A percentile compares a stretch with the other conserved stretches of the same genome.
phyloP scores from a whole-genome alignment of 495 filamentous ascomycete genomes.

The Neurospora sp. region DNA sequence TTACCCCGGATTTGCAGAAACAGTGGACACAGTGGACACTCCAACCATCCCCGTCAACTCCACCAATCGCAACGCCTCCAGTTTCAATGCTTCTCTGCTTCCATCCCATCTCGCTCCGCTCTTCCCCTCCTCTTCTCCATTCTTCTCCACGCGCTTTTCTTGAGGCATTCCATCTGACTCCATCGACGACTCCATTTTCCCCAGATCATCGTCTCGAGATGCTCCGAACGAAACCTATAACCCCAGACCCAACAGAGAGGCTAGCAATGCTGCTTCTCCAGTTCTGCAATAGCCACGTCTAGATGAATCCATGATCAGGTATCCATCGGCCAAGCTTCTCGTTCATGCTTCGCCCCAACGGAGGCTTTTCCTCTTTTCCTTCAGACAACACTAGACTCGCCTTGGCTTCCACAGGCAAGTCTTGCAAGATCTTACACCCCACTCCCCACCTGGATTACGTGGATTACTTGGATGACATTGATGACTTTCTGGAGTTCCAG shows the following conservation, averaged over 20 bases:
- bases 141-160: not conserved
- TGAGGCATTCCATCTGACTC: no score
- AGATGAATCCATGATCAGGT: not conserved
- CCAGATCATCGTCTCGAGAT: not conserved
- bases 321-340: not conserved
- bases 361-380: not conserved
- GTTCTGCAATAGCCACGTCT: not conserved
- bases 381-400: not conserved
- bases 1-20: not conserved
- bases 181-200: no score
- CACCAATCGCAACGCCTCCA: not conserved
- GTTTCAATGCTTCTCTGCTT: not conserved
- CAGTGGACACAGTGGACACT: not conserved
- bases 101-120: not conserved
- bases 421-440: not conserved
- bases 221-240: not conserved
- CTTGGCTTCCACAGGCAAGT: not conserved
- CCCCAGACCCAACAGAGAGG: not conserved
- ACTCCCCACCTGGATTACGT: not conserved
- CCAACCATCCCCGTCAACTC: not conserved
- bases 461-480: no score
- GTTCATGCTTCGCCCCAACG: not conserved
- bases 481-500: no score
- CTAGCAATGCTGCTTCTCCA: not conserved
- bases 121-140: not conserved